phyloP scores from a whole-genome alignment of 2,329 filamentous ascomycete genomes.

The Penicillium glabrum region DNA sequence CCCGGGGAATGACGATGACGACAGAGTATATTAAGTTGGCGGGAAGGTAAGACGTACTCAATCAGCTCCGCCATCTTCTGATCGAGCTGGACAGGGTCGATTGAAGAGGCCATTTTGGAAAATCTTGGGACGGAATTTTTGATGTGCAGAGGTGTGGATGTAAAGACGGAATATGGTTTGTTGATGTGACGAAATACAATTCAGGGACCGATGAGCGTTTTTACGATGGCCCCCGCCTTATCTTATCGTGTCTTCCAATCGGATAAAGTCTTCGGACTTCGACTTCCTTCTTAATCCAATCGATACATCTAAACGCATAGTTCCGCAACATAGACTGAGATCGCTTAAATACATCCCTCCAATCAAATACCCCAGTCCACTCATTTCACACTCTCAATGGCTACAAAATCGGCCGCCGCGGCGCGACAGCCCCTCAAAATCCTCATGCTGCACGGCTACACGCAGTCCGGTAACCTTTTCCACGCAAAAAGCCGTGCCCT shows the following conservation, averaged over 20 bases:
- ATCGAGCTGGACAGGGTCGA: constrained; percentile 16
- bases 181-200: constrained; percentile 14
- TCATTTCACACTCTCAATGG: constrained; percentile 13
- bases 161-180: constrained; percentile 1
- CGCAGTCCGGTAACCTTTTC: constrained; percentile 84
- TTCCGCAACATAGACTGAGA: background rate
- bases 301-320: background rate
- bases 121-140: background rate
- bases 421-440: constrained; percentile 55
- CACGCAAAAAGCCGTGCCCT: constrained; percentile 84
- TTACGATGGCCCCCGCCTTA: background rate
- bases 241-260: constrained; percentile 9
- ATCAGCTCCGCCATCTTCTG: constrained; percentile 27
- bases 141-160: background rate
- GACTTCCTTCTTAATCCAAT: background rate
- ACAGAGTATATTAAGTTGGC: background rate
- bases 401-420: constrained; percentile 10
- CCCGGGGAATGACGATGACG: background rate
- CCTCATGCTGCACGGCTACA: constrained; percentile 83
- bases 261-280: background rate
- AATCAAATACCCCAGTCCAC: background rate
- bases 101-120: constrained; percentile 12
- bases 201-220: background rate
- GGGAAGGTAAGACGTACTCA: constrained; percentile 17
- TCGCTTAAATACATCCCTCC: background rate